phyloP scores from a whole-genome alignment of 805 yeast genomes.

The Saccharomycopsis oosterbeekiorum region DNA sequence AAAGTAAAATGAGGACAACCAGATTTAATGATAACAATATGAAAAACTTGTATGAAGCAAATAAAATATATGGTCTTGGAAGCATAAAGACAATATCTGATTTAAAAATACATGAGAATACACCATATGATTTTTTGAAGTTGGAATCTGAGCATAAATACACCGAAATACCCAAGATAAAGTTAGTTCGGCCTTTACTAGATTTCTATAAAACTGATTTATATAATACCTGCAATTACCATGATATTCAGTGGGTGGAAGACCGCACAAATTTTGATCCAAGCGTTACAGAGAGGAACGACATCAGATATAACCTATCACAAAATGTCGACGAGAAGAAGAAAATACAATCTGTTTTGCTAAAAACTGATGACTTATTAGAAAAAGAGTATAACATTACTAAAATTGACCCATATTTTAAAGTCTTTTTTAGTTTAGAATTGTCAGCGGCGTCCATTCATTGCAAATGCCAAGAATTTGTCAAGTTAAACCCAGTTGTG shows the following conservation, averaged over 20 bases:
- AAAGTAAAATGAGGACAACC: conserved; percentile 23
- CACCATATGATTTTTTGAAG: not conserved
- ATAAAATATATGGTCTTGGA: conserved; percentile 18
- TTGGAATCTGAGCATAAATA: not conserved
- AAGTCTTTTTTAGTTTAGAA: not conserved
- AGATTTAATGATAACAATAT: not conserved
- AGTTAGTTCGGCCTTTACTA: conserved; percentile 28
- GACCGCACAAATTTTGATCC: conserved; percentile 32
- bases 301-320: conserved; percentile 6
- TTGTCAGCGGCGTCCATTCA: conserved; percentile 1
- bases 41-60: conserved; percentile 22
- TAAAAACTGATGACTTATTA: not conserved
- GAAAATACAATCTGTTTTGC: not conserved
- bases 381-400: not conserved
- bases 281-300: conserved; percentile 30
- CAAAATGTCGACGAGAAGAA: not conserved
- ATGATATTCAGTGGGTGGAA: conserved; percentile 31
- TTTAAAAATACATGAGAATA: not conserved
- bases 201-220: conserved; percentile 25
- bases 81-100: not conserved
- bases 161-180: not conserved
- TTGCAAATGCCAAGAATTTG: conserved; percentile 21
- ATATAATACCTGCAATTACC: conserved; percentile 24
- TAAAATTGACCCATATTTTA: not conserved
- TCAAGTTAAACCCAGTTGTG: not conserved